Evolutionary conservation across 2,329 filamentous ascomycete genomes (phyloP).

Genomic region (Colletotrichum endophyticum): DNA sequence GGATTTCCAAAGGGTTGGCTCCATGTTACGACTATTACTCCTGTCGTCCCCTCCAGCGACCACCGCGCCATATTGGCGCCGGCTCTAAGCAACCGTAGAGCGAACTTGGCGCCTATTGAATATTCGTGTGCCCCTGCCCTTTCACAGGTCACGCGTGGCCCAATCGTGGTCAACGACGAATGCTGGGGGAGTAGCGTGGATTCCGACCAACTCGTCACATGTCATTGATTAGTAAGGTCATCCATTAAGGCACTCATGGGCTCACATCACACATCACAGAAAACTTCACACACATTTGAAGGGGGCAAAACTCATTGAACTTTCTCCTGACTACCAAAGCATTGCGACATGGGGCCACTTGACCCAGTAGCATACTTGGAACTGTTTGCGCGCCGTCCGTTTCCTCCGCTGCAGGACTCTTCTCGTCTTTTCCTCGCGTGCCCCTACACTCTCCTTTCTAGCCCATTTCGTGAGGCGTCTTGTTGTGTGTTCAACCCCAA

Average conservation of each 20-base stretch:
- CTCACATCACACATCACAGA: neutral
- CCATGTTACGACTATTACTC: no score
- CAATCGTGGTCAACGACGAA: no score
- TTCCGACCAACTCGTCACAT: neutral
- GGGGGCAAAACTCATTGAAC: slow-evolving; percentile 20
- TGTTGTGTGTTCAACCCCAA: neutral
- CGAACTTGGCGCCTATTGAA: no score
- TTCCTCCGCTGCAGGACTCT: slow-evolving; percentile 4
- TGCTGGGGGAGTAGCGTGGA: no score
- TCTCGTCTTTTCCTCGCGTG: neutral
- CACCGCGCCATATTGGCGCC: no score
- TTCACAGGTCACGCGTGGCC: no score
- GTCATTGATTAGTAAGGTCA: neutral
- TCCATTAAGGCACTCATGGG: neutral
- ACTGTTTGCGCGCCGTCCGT: neutral
- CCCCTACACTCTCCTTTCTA: slow-evolving; percentile 20
- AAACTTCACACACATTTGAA: neutral
- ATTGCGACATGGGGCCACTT: slow-evolving; percentile 15
- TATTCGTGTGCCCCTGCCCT: no score
- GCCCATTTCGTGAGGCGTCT: slow-evolving; percentile 4
- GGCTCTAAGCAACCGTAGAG: no score
- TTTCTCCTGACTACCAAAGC: slow-evolving; percentile 7
- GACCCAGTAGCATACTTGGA: neutral
- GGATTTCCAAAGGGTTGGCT: no score
- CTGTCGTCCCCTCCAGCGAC: no score